Evolutionary conservation across 495 filamentous ascomycete species (phyloP).

Genomic region (Tuber brumale): DNA sequence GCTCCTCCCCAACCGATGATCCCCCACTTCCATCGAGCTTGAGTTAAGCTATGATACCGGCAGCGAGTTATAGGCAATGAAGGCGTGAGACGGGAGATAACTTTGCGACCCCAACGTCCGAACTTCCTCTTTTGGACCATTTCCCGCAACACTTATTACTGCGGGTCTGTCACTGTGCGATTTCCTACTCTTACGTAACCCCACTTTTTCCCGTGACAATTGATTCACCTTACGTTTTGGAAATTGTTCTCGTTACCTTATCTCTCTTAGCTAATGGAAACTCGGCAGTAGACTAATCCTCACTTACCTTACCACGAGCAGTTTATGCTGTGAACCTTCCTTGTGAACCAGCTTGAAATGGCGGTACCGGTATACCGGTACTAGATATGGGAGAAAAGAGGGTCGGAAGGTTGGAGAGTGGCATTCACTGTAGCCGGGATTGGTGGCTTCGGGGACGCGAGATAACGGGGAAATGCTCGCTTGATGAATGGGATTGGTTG

Average conservation of each 20-base stretch:
- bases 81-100: background rate
- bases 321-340: background rate
- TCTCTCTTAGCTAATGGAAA: slow-evolving; percentile 1
- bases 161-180: background rate
- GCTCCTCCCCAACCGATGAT: background rate
- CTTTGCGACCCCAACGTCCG: background rate
- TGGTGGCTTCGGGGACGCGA: slow-evolving; percentile 5
- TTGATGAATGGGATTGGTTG: slow-evolving; percentile 8
- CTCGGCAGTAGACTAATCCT: background rate
- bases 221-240: background rate
- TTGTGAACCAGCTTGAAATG: background rate
- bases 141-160: background rate
- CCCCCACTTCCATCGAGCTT: background rate
- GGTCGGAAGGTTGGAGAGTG: background rate
- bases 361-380: too few species aligned
- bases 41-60: background rate
- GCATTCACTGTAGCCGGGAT: background rate
- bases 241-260: slow-evolving; percentile 3
- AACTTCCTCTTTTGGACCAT: background rate
- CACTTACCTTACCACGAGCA: background rate
- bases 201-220: background rate
- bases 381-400: background rate
- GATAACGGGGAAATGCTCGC: slow-evolving; percentile 19
- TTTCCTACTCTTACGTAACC: slow-evolving; percentile 3
- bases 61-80: background rate